Percentiles rank a stretch among this genome's conserved stretches.
These are phyloP conservation scores for Phyllosticta capitalensis DNA, from an alignment of 2,329 filamentous ascomycete species.

Conservation along the genomic window DNA sequence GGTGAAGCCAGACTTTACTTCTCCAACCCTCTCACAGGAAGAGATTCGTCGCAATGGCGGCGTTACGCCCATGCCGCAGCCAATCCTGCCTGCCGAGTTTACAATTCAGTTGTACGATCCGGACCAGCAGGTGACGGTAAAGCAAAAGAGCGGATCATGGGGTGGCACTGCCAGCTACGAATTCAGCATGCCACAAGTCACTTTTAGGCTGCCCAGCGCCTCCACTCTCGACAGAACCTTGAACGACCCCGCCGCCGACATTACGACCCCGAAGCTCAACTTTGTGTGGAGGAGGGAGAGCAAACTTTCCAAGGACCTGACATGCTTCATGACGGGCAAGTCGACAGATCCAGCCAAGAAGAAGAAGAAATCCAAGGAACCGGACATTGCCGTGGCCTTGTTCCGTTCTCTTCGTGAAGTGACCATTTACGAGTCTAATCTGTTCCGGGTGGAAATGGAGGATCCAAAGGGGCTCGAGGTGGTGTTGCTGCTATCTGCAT, in stretches of 20 bases:
- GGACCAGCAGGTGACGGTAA: slow-evolving; percentile 68
- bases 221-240: slow-evolving; percentile 69
- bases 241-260: slow-evolving; percentile 46
- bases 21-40: slow-evolving; percentile 70
- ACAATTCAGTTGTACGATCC: slow-evolving; percentile 89
- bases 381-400: slow-evolving; percentile 89
- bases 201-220: slow-evolving; percentile 69
- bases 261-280: slow-evolving; percentile 58
- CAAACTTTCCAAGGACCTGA: slow-evolving; percentile 76
- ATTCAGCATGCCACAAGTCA: slow-evolving; percentile 81
- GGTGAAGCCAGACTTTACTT: slow-evolving; percentile 75
- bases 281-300: slow-evolving; percentile 89
- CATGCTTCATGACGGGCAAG: slow-evolving; percentile 76
- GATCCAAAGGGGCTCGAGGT: slow-evolving; percentile 90
- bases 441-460: slow-evolving; percentile 82
- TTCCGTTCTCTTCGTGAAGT: slow-evolving; percentile 66
- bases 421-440: slow-evolving; percentile 87
- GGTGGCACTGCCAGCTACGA: slow-evolving; percentile 75
- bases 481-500: slow-evolving; percentile 54
- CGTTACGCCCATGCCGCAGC: slow-evolving; percentile 54
- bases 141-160: slow-evolving; percentile 65
- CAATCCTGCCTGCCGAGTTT: slow-evolving; percentile 69
- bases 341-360: slow-evolving; percentile 56
- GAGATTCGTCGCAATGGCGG: slow-evolving; percentile 65
- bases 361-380: slow-evolving; percentile 69